phyloP scores from a whole-genome alignment of 2,329 filamentous ascomycete species.

The Escovopsis sp. region DNA sequence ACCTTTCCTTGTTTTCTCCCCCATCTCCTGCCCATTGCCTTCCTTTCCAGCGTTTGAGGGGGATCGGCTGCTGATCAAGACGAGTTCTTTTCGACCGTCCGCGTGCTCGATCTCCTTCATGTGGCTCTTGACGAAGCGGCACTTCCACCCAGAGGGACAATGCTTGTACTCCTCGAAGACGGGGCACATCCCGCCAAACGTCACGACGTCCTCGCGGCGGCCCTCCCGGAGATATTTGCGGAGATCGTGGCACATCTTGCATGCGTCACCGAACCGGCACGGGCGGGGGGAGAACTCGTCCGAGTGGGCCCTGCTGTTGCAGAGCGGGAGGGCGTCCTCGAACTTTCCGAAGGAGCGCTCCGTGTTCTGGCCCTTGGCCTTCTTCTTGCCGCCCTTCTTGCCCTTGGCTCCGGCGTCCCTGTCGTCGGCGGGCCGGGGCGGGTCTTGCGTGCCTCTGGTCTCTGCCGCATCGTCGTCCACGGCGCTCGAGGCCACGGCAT shows the following conservation, averaged over 20 bases:
- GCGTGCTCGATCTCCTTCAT: constrained; percentile 62
- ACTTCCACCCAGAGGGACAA: constrained; percentile 84
- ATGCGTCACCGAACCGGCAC: constrained; percentile 67
- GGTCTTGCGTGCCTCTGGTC: constrained; percentile 19
- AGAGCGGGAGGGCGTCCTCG: constrained; percentile 62
- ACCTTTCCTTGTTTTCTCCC: not conserved
- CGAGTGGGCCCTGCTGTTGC: constrained; percentile 53
- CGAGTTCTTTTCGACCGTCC: constrained; percentile 70
- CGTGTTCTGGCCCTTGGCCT: constrained; percentile 58
- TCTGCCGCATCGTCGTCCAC: constrained; percentile 35
- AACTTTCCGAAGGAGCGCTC: constrained; percentile 68
- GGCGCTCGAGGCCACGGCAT: constrained; percentile 11
- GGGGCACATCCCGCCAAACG: constrained; percentile 65
- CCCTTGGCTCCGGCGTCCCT: constrained; percentile 29
- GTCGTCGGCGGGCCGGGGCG: constrained; percentile 35
- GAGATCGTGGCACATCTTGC: constrained; percentile 70
- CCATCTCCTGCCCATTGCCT: not conserved
- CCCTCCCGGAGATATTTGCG: constrained; percentile 72
- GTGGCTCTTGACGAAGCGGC: constrained; percentile 77
- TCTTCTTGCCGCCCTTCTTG: constrained; percentile 30
- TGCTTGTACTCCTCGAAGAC: constrained; percentile 61
- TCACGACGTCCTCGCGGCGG: constrained; percentile 63
- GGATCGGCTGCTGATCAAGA: constrained; percentile 40
- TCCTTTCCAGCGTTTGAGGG: too few relatives aligned
- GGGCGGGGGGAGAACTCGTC: constrained; percentile 69